These are phyloP conservation scores for Marchantia polymorpha DNA, from an alignment of 225 moss, liverwort and hornwort genomes.

Conservation along the genomic window DNA sequence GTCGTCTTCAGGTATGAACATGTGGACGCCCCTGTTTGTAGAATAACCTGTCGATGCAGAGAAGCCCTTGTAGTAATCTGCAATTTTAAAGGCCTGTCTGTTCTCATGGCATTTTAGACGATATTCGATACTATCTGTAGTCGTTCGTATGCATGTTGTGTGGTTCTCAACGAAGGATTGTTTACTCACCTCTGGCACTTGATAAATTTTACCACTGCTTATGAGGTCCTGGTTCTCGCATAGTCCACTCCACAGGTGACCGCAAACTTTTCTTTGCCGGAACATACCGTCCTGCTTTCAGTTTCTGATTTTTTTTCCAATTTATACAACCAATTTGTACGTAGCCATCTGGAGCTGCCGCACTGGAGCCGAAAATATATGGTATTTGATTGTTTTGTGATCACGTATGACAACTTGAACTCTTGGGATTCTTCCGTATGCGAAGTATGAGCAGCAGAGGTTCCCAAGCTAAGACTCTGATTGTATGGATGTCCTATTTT, in stretches of 20 bases:
- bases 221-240: neutral
- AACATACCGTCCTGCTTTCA: too few species aligned
- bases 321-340: neutral
- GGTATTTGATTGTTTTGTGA: neutral
- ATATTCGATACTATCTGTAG: neutral
- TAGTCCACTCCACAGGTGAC: neutral
- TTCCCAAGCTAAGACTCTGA: neutral
- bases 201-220: neutral
- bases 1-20: slow-evolving; percentile 70
- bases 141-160: neutral
- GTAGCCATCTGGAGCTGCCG: neutral
- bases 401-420: neutral
- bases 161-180: neutral
- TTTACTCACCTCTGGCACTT: neutral
- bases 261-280: neutral
- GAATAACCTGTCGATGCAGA: neutral
- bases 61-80: neutral
- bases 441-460: neutral
- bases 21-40: neutral
- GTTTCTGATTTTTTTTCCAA: too few species aligned
- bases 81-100: neutral
- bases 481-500: neutral
- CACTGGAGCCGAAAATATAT: neutral
- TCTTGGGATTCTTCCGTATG: neutral
- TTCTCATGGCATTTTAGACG: neutral